Evolutionary conservation across 2,329 filamentous ascomycete species (phyloP), one percentile per base, ranked within the genome.

Genomic region (Dendryphion nanum): DNA sequence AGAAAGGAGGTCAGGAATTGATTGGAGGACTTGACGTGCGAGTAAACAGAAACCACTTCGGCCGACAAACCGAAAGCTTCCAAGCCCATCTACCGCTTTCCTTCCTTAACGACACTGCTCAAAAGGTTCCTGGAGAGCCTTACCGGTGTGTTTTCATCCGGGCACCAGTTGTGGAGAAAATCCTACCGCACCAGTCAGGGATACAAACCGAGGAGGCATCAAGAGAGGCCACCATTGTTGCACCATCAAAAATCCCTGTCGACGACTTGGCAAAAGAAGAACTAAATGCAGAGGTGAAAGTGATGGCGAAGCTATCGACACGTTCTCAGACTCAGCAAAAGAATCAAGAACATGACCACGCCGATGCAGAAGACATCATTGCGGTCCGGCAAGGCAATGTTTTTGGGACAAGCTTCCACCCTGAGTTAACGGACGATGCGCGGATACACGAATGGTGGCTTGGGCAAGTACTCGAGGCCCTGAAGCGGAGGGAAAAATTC

Each of bases 371-470:
- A 30, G 77, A 95, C 50, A 91, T 97, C 35, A 82, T 97, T 35
- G 91, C 91, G 0, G 88, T 97, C 21, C 77, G 79, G 48, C 90
- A 97, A 68, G 88, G 85, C 1, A 96, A 96, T 65, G 85, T 95
- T 0, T 85, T 97, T 54, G 93, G 89, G 4, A 96, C 86, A 3
- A 96, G 90, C 57, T 98, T 97, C 61, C 93, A 97, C 56, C 93
- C 93, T 0, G 93, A 98, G 66, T 66, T 98, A 64, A 97, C 91
- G 0, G 79, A 82, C 6, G 93, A 98, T 69, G 73, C 82, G 40
- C 78, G 93, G 39, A 94, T 97, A 57, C 93, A 98, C 66, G 76
- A 80, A 4, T 97, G 93, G 93, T 98, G 93, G 93, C 59, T 98
- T 60, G 71, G 77, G 51, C 80, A 91, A 66, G 85, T 89, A 2